A percentile compares a stretch with the other conserved stretches of the same genome.
phyloP scores from a whole-genome alignment of 1,139 yeast genomes.

The Hemisphaericaspora xylofermentans region DNA sequence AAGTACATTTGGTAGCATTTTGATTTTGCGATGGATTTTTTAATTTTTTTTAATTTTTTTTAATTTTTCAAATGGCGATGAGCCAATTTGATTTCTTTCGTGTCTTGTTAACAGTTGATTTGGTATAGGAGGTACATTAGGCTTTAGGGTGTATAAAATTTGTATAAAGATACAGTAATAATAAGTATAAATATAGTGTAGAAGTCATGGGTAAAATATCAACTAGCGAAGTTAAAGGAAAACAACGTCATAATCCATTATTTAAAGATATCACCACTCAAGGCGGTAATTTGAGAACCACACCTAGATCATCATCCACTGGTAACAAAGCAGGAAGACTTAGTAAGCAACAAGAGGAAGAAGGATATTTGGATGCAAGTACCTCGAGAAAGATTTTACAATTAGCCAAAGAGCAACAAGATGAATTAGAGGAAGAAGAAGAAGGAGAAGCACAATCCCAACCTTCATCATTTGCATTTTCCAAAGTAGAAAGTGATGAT shows the following conservation, averaged over 20 bases:
- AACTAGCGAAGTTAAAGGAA: constrained; percentile 49
- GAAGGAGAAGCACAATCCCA: constrained; percentile 13
- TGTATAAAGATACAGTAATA: not conserved
- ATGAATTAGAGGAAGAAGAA: constrained; percentile 75
- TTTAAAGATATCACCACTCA: constrained; percentile 71
- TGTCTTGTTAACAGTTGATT: not conserved
- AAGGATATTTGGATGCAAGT: constrained; percentile 74
- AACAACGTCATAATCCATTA: constrained; percentile 72
- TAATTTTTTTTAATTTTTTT: constrained; percentile 7
- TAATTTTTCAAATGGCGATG: not conserved
- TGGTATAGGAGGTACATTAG: too few species aligned
- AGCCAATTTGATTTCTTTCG: not conserved
- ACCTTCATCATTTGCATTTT: constrained; percentile 23
- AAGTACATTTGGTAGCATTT: too few species aligned
- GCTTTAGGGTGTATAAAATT: too few species aligned
- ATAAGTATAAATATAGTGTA: not conserved
- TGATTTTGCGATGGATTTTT: constrained; percentile 3
- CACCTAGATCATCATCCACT: constrained; percentile 21
- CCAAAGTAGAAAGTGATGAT: constrained; percentile 30
- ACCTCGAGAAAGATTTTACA: constrained; percentile 83
- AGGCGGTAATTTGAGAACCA: constrained; percentile 64
- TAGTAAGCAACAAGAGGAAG: constrained; percentile 42
- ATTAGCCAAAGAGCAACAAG: constrained; percentile 89
- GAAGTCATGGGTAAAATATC: constrained; percentile 61
- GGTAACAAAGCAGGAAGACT: constrained; percentile 7